These are phyloP conservation scores for Keqinozyma sinolaborantium DNA, from an alignment of 1,139 yeast genomes.

Conservation along the genomic window DNA sequence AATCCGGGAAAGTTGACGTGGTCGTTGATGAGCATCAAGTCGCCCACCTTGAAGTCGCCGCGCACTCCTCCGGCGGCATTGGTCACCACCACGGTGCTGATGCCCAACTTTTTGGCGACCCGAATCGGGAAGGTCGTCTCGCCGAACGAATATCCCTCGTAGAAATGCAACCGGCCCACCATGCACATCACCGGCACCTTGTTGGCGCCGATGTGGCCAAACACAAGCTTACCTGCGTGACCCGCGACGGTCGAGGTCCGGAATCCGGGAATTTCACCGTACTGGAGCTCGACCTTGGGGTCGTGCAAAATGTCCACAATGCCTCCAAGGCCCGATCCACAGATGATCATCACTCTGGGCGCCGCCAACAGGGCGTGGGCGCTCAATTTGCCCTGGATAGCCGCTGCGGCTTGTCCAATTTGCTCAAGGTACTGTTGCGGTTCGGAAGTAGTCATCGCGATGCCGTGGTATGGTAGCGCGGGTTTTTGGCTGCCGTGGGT, in stretches of 20 bases:
- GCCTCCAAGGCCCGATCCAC: slow-evolving; percentile 95
- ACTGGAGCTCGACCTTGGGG: slow-evolving; percentile 51
- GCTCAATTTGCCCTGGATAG: slow-evolving; percentile 12
- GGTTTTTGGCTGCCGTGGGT: no score
- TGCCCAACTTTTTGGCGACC: slow-evolving; percentile 62
- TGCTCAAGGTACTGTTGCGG: slow-evolving; percentile 9
- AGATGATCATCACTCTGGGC: slow-evolving; percentile 74
- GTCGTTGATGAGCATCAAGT: slow-evolving; percentile 83
- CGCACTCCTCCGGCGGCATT: slow-evolving; percentile 95
- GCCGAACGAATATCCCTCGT: slow-evolving; percentile 82
- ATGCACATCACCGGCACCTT: slow-evolving; percentile 83
- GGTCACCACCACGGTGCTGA: slow-evolving; percentile 66
- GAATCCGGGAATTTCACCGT: slow-evolving; percentile 76
- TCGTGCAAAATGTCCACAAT: slow-evolving; percentile 55
- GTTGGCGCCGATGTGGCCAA: slow-evolving; percentile 70
- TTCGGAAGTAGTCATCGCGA: no score
- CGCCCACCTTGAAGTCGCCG: slow-evolving; percentile 68
- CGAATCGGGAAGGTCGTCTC: slow-evolving; percentile 87
- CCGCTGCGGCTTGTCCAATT: slow-evolving; percentile 18
- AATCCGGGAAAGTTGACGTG: slow-evolving; percentile 91
- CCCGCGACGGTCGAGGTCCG: slow-evolving; percentile 82
- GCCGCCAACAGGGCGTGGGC: slow-evolving; percentile 10
- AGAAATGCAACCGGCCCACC: slow-evolving; percentile 91
- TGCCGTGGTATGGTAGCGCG: no score
- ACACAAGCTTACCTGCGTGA: slow-evolving; percentile 78